Percentiles rank a stretch among this genome's conserved stretches.
Evolutionary conservation across 257 asterid species (phyloP).

Genomic region (Vinca minor): DNA sequence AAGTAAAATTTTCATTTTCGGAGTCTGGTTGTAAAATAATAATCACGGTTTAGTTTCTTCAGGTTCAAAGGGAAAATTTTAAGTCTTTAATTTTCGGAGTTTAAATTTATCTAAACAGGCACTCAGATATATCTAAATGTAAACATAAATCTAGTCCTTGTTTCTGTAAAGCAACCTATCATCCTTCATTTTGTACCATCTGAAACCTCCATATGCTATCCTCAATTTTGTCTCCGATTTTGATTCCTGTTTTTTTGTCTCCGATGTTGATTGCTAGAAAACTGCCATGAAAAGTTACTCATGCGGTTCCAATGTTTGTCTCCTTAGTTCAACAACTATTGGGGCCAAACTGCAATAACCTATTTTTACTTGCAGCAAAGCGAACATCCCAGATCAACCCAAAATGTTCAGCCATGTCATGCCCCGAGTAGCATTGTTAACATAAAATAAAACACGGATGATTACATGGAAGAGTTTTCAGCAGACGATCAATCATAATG

Average conservation of each 20-base stretch:
- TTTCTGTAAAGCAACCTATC: background rate
- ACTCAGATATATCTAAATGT: background rate
- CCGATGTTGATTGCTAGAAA: background rate
- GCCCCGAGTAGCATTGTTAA: too few relatives aligned
- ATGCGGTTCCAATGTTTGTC: background rate
- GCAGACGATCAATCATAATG: background rate
- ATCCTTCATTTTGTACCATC: background rate
- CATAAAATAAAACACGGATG: background rate
- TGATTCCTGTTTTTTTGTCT: too few relatives aligned
- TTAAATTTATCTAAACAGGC: too few relatives aligned
- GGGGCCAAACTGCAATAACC: background rate
- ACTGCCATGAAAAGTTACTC: background rate
- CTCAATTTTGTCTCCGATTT: too few relatives aligned
- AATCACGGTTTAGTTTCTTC: background rate
- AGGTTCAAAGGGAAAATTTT: background rate
- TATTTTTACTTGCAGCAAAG: background rate
- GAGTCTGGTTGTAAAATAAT: background rate
- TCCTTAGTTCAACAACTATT: background rate
- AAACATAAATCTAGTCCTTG: background rate
- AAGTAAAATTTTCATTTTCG: too few relatives aligned
- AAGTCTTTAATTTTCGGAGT: background rate
- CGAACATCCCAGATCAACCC: background rate
- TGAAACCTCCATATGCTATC: background rate
- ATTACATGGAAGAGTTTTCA: background rate
- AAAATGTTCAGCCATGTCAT: background rate